Evolutionary conservation across 768 basidiomycete genomes (phyloP), one percentile per base, ranked within the genome.

Genomic region (Antrodiella citrinella): DNA sequence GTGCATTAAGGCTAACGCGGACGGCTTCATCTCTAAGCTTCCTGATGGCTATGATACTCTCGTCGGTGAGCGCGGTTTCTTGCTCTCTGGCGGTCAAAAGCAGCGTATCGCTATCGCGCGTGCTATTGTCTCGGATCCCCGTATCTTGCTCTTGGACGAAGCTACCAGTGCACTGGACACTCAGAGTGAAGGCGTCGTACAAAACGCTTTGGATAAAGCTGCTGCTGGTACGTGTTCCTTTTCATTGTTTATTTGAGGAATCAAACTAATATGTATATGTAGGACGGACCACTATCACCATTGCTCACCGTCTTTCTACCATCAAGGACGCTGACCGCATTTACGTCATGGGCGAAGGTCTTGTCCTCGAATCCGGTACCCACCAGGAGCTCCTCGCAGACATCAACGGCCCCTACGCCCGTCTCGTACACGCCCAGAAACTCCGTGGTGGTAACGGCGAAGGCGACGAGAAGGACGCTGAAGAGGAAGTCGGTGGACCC

Each of bases 291-390:
- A 87, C 85, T 0, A 86, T 89, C 65, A 86, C 85, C 5, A 86
- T 89, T 49, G 84, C 88, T 25, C 86, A 87, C 57, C 78, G 86
- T 57, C 72, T 88, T 1, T 87, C 86, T 2, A 92, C 89, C 12
- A 86, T 92, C 73, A 88, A 85, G 69, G 83, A 88, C 60, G 91
- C 90, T 1, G 76, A 90, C 65, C 67, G 78, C 50, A 91, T 91
- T 52, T 86, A 84, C 60, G 91, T 95, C 56, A 91, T 95, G 86
- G 92, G 91, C 45, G 84, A 84, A 2, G 92, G 92, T 2, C 70
- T 79, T 35, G 79, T 94, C 46, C 67, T 94, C 45, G 91, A 95
- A 66, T 68, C 74, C 24, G 92, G 92, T 13, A 88, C 80, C 0
- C 91, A 95, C 63, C 64, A 76, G 44, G 77, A 86, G 40, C 78